These are phyloP conservation scores for Cladosporium sp. DNA, from an alignment of 2,329 filamentous ascomycete genomes.

Conservation along the genomic window DNA sequence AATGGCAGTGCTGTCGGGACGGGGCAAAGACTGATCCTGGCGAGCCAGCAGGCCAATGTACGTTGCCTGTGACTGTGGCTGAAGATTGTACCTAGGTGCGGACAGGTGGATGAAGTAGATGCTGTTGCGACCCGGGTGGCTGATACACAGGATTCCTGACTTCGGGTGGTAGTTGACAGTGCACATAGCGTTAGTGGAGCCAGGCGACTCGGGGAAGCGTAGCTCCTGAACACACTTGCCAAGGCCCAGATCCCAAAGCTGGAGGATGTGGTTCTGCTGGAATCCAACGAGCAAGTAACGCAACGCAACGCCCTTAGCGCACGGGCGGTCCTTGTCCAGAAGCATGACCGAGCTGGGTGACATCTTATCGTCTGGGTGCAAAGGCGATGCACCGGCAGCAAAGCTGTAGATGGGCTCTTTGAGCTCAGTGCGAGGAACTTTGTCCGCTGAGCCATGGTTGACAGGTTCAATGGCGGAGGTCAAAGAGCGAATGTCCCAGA, in stretches of 20 bases:
- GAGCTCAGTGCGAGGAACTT: constrained; percentile 57
- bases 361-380: constrained; percentile 69
- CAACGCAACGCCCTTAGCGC: constrained; percentile 83
- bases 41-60: constrained; percentile 78
- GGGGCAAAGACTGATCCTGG: constrained; percentile 72
- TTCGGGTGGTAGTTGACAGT: constrained; percentile 91
- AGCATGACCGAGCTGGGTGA: constrained; percentile 96
- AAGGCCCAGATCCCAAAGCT: constrained; percentile 96
- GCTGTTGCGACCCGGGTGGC: constrained; percentile 94
- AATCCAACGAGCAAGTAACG: constrained; percentile 96
- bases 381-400: constrained; percentile 57
- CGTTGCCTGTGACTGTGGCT: constrained; percentile 78
- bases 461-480: constrained; percentile 52
- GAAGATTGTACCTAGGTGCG: constrained; percentile 85
- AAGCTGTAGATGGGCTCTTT: constrained; percentile 85
- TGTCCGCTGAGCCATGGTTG: constrained; percentile 53
- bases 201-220: constrained; percentile 76
- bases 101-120: constrained; percentile 97
- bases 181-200: constrained; percentile 97
- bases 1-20: constrained; percentile 92
- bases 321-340: constrained; percentile 93
- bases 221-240: constrained; percentile 96
- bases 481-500: constrained; percentile 93
- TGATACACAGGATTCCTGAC: constrained; percentile 91
- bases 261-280: constrained; percentile 98